Evolutionary conservation across 805 yeast genomes (phyloP).

Genomic region (Wickerhamiella sorbophila): DNA sequence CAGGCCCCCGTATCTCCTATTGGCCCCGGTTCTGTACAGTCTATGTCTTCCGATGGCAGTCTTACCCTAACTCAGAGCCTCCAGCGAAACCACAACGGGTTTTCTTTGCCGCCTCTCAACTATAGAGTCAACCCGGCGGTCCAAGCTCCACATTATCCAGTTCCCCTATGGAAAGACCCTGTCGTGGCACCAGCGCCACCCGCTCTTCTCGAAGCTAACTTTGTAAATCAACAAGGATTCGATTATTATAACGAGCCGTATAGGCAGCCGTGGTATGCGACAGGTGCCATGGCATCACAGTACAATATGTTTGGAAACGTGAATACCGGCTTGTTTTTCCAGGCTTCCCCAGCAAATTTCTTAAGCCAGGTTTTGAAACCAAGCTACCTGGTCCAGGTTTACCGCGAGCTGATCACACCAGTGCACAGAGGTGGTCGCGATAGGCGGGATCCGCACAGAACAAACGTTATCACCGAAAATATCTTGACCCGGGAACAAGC

Average conservation of each 20-base stretch:
- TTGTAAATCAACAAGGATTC: not conserved
- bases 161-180: not conserved
- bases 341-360: not conserved
- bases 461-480: constrained; percentile 35
- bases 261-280: not conserved
- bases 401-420: not conserved
- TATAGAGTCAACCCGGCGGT: not conserved
- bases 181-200: not conserved
- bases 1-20: too few species aligned
- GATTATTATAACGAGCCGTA: not conserved
- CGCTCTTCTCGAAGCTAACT: not conserved
- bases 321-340: not conserved
- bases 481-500: constrained; percentile 38
- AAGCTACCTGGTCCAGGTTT: not conserved
- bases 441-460: constrained; percentile 1
- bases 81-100: not conserved
- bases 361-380: not conserved
- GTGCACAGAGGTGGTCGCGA: not conserved
- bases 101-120: not conserved
- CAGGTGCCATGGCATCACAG: not conserved
- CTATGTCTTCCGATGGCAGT: too few species aligned
- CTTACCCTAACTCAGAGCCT: not conserved
- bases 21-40: too few species aligned
- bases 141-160: not conserved
- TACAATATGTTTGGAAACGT: not conserved